These are phyloP conservation scores for Tetradesmus obliquus DNA, from an alignment of 139 green algal species.

Conservation along the genomic window DNA sequence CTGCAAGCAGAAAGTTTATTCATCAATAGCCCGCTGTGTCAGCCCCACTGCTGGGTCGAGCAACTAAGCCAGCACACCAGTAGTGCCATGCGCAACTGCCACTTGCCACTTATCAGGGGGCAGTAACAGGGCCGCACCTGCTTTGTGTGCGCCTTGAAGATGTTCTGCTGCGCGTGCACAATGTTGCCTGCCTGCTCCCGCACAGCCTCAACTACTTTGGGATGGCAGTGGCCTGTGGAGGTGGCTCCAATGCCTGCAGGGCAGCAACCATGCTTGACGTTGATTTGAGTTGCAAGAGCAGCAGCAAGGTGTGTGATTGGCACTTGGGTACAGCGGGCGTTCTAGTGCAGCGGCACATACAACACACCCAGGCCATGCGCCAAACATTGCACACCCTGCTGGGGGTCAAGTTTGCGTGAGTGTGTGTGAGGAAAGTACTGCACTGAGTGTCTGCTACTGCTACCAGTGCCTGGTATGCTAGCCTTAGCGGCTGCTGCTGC, in stretches of 20 bases:
- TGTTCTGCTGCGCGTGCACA: conserved; percentile 89
- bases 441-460: no score
- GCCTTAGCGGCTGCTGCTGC: no score
- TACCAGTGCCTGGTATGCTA: no score
- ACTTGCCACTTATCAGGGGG: not conserved
- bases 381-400: no score
- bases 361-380: no score
- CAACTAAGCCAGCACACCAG: no score
- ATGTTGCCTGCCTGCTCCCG: conserved; percentile 74
- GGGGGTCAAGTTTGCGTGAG: no score
- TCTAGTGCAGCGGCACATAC: no score
- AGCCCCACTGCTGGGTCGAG: no score
- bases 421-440: no score
- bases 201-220: conserved; percentile 82
- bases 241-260: conserved; percentile 79
- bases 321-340: not conserved
- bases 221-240: conserved; percentile 89
- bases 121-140: not conserved
- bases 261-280: not conserved
- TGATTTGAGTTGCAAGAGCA: not conserved
- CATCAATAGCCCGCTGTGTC: no score
- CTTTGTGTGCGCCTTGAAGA: conserved; percentile 64
- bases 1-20: no score
- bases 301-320: not conserved
- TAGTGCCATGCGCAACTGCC: not conserved